Conservation (phyloP, 2,329 filamentous ascomycete genomes). For the Clonostachys solani region DNA sequence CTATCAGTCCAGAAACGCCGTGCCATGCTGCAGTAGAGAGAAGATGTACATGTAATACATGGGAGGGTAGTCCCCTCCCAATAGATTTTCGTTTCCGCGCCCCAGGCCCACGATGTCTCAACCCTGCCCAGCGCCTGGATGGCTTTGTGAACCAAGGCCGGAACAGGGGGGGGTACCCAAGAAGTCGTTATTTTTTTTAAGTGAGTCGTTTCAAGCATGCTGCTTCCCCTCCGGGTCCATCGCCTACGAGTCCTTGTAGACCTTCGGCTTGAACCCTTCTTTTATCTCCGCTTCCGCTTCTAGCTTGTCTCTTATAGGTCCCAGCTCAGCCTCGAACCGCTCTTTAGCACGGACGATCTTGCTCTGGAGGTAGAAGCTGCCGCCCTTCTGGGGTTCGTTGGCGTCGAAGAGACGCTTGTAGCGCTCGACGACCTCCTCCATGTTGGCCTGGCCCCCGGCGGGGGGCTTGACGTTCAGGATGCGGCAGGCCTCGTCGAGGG, state of each 20-base stretch:
- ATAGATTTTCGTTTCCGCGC: not conserved
- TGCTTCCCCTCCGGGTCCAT: too few species aligned
- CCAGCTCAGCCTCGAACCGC: slow-evolving; percentile 82
- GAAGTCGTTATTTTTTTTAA: not conserved
- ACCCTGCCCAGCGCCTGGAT: slow-evolving; percentile 1
- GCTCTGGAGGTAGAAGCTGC: slow-evolving; percentile 97
- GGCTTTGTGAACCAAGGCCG: not conserved
- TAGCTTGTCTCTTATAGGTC: slow-evolving; percentile 65
- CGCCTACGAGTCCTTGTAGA: slow-evolving; percentile 77
- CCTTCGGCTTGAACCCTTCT: slow-evolving; percentile 90
- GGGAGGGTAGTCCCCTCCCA: slow-evolving; percentile 3
- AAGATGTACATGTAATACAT: slow-evolving; percentile 42
- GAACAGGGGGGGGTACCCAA: not conserved
- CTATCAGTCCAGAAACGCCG: slow-evolving; percentile 32
- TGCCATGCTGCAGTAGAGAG: slow-evolving; percentile 50
- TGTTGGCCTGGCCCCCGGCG: slow-evolving; percentile 64
- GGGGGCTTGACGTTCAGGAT: slow-evolving; percentile 95
- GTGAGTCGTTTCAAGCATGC: too few species aligned
- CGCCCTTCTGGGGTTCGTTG: slow-evolving; percentile 93
- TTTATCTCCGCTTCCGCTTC: slow-evolving; percentile 73
- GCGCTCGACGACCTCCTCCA: slow-evolving; percentile 75
- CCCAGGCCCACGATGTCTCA: not conserved
- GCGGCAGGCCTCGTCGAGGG: slow-evolving; percentile 93
- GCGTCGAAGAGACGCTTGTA: slow-evolving; percentile 95
- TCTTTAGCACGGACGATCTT: slow-evolving; percentile 91